Base-by-base conservation (phyloP, 768 basidiomycete species). In the Phaffia tasmanica region DNA sequence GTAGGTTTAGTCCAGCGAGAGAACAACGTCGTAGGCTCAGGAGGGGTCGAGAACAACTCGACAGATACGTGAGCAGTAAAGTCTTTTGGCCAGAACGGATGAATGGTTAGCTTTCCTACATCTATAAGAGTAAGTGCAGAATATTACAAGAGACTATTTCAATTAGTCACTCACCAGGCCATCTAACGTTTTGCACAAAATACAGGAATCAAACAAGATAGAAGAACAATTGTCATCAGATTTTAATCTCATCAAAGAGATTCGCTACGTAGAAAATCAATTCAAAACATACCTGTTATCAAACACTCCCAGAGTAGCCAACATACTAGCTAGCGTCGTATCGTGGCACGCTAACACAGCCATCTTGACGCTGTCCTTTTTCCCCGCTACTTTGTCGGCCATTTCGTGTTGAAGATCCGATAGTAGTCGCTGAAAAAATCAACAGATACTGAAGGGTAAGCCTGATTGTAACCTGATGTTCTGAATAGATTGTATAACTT, bases 21-120 rank as follows among this genome's bases (percentile, higher is more conserved):
- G 23, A 23, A 61, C 32, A 49, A 61, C 9, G 18, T 21, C 48
- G 32, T 16, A 27, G 47, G 8, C 42, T 30, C 47, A 18, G 56
- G 15, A n/a, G 56, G n/a, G 23, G 57, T 53, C 15, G 79, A 81
- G 78, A 86, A 88, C 14, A 88, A 80, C 73, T 88, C 87, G 72
- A 88, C 86, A 0, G 85, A 85, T 46, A 88, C 79, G 0, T 84
- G 82, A 1, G 86, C 83, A 0, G 86, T 85, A 75, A 88, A 88
- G 3, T 85, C 81, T 8, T 85, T 86, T 86, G 87, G 88, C 71
- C 85, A 84, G 65, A 42, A 5, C 35, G 6, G 35, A 42, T 11
- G 6, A 42, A 11, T 42, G 35, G 35, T 42, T 4, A 42, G 35
- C 18, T 25, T 47, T 47, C 54, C 21, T 32, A n/a, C 18, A 9